Conservation (phyloP, 1,139 yeast species). For the Geotrichum candidum region DNA sequence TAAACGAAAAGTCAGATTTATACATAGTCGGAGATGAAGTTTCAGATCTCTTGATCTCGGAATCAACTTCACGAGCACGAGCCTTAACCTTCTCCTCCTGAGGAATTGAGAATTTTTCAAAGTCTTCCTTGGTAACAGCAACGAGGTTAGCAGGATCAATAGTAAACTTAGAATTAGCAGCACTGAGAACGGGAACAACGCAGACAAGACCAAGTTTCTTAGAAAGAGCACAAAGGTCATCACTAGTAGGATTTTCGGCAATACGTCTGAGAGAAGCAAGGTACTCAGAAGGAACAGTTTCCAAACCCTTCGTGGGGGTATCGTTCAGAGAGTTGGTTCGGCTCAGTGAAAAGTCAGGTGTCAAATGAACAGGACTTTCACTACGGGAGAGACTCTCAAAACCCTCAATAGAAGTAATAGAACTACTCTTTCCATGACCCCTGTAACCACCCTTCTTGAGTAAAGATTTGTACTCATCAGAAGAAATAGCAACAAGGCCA, state of each 20-base stretch:
- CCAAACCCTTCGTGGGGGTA: slow-evolving; percentile 19
- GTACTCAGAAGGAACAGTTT: slow-evolving; percentile 34
- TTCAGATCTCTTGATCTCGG: slow-evolving; percentile 3
- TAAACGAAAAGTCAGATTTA: slow-evolving; percentile 5
- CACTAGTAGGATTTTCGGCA: slow-evolving; percentile 33
- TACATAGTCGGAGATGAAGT: slow-evolving; percentile 7
- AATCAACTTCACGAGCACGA: slow-evolving; percentile 11
- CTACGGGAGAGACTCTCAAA: slow-evolving; percentile 9
- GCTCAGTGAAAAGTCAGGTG: slow-evolving; percentile 4
- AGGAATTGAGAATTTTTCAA: slow-evolving; percentile 19
- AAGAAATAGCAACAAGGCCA: slow-evolving; percentile 38
- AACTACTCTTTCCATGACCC: slow-evolving; percentile 20
- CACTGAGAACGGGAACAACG: slow-evolving; percentile 7
- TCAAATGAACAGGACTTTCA: slow-evolving; percentile 8
- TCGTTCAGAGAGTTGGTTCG: slow-evolving; percentile 13
- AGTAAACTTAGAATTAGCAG: slow-evolving; percentile 4
- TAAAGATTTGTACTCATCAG: slow-evolving; percentile 34
- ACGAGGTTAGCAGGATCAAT: slow-evolving; percentile 35
- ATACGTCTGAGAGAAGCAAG: slow-evolving; percentile 31
- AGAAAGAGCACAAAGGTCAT: slow-evolving; percentile 31
- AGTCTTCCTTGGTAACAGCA: slow-evolving; percentile 40
- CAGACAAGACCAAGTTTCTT: slow-evolving; percentile 26
- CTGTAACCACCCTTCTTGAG: slow-evolving; percentile 23
- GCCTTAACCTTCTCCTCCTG: slow-evolving; percentile 13
- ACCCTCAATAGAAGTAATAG: slow-evolving; percentile 14